These are phyloP conservation scores for Fusarium hostae DNA, from an alignment of 2,329 filamentous ascomycete genomes.

Conservation along the genomic window DNA sequence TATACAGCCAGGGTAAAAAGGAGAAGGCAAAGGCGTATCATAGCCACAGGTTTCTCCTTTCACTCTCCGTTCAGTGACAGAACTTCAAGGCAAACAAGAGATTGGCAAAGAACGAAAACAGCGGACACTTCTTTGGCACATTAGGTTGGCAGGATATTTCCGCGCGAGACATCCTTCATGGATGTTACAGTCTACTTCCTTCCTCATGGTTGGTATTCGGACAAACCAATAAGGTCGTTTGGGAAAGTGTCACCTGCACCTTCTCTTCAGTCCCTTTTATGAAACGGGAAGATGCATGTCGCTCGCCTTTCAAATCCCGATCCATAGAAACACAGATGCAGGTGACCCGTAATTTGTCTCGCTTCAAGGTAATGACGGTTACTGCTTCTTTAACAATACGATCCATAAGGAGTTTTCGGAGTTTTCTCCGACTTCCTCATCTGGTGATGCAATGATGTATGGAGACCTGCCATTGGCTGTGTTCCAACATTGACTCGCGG, in stretches of 20 bases:
- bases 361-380: not conserved
- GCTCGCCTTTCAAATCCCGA: not conserved
- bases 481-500: not conserved
- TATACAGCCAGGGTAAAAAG: not conserved
- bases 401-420: slow-evolving; percentile 42
- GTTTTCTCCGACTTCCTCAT: slow-evolving; percentile 38
- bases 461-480: slow-evolving; percentile 26
- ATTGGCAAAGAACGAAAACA: not conserved
- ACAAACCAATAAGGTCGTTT: not conserved
- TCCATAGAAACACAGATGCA: not conserved
- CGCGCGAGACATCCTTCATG: not conserved
- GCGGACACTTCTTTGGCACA: not conserved
- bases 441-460: not conserved
- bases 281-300: not conserved
- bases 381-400: not conserved
- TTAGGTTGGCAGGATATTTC: not conserved
- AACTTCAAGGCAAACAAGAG: not conserved
- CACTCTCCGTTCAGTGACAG: not conserved
- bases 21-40: not conserved
- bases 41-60: not conserved
- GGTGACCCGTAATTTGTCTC: not conserved
- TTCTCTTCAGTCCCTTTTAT: not conserved
- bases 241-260: not conserved
- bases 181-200: not conserved
- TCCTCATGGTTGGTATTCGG: not conserved